Evolutionary conservation across 2,329 filamentous ascomycete species (phyloP), one percentile per base, ranked within the genome.

Genomic region (Exophiala alcalophila): DNA sequence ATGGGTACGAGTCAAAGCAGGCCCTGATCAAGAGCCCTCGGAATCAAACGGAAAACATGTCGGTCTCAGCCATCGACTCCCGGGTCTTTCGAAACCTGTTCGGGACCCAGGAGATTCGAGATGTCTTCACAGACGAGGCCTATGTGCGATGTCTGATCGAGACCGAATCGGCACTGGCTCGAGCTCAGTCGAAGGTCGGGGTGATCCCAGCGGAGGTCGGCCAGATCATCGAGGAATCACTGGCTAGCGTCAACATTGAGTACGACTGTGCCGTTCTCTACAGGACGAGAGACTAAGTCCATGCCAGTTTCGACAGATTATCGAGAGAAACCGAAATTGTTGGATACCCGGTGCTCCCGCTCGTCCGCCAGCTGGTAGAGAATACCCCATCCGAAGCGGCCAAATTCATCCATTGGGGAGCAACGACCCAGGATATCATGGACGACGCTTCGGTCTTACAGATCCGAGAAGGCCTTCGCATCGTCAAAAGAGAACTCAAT

Each of bases 361-460:
- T 59, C 3, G 50, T 59, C 15, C 45, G 48, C 21, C 57, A 59
- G 39, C 47, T 59, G 15, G 49, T 52, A 4, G 52, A 55, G 25
- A 15, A 46, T 15, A 49, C 40, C 6, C 48, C 52, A 4, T 31
- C 42, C 8, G 56, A 57, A 5, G 37, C 37, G 9, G 65, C 59
- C n/a, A 64, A 67, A 45, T 78, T 75, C 51, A 68, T 78, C 8
- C 75, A 78, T 54, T 78, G 75, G 74, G 76, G 76, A 6, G 74
- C 75, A 2, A 78, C 76, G 0, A 79, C 76, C 0, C 76, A 79
- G 49, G 75, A 79, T 50, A 77, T 78, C 44, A 78, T 77, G 74
- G 76, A 78, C 49, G 61, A 70, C 0, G 76, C 74, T 0, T 71
- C 67, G 9, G 61, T 76, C 1, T 53, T 79, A 6, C 76, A 78